phyloP scores from a whole-genome alignment of 2,329 filamentous ascomycete genomes.

The Paecilomyces sp. region DNA sequence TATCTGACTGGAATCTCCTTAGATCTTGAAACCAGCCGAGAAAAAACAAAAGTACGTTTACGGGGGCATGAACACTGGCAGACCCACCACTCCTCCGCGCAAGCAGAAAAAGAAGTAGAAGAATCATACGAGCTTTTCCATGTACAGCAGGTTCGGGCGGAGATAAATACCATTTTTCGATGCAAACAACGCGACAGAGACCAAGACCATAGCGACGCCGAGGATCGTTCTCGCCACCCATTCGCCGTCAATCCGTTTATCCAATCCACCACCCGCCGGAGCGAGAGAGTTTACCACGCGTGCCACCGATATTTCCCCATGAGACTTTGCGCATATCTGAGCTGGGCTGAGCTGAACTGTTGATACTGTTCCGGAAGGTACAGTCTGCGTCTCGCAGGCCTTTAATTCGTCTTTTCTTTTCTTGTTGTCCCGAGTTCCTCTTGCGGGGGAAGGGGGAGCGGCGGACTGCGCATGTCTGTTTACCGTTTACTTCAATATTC shows the following conservation, averaged over 20 bases:
- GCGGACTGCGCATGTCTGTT: constrained; percentile 19
- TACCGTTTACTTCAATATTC: constrained; percentile 16
- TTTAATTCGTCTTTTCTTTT: constrained; percentile 6
- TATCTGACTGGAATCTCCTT: constrained; percentile 11
- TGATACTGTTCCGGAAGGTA: not conserved
- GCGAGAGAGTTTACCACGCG: constrained; percentile 2
- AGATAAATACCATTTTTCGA: constrained; percentile 54
- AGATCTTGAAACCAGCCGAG: constrained; percentile 99
- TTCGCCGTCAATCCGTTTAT: not conserved
- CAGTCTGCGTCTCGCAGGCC: not conserved
- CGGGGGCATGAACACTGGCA: constrained; percentile 63
- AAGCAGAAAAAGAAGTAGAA: constrained; percentile 63
- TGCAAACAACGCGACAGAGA: constrained; percentile 8
- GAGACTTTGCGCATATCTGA: not conserved
- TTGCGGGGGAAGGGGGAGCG: constrained; percentile 18
- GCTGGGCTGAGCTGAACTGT: not conserved
- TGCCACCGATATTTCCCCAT: constrained; percentile 6
- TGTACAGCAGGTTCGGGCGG: constrained; percentile 87
- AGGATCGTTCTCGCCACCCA: constrained; percentile 12
- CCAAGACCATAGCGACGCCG: constrained; percentile 20
- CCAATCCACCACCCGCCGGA: constrained; percentile 11
- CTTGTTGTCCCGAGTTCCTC: constrained; percentile 11
- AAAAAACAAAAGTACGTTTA: constrained; percentile 99
- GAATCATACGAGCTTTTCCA: constrained; percentile 64
- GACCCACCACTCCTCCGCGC: constrained; percentile 63